These are phyloP conservation scores for Heimioporus punctisporus DNA, from an alignment of 1,284 basidiomycete species.

Conservation along the genomic window DNA sequence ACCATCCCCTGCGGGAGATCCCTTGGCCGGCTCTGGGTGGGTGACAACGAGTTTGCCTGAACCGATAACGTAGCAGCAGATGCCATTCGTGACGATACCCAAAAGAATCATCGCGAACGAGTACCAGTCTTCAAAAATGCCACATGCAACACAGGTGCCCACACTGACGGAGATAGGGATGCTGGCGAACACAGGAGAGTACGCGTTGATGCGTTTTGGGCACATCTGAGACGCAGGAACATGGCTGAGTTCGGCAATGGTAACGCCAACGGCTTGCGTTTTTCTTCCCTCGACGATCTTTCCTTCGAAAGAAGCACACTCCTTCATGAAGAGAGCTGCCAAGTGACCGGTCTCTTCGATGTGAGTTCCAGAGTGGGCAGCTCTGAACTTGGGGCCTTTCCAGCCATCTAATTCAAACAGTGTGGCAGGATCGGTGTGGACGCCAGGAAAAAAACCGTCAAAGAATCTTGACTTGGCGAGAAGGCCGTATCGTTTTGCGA, in stretches of 20 bases:
- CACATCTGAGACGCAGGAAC: conserved; percentile 4
- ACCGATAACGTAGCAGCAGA: conserved; percentile 25
- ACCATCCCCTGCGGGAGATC: conserved; percentile 1
- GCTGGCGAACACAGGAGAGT: conserved; percentile 10
- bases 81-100: conserved; percentile 27
- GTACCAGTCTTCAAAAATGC: conserved; percentile 23
- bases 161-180: conserved; percentile 22
- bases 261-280: conserved; percentile 22
- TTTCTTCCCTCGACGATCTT: conserved; percentile 16
- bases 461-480: conserved; percentile 31
- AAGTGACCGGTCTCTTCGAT: conserved; percentile 24
- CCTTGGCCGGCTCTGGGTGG: conserved; percentile 16
- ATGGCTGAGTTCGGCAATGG: conserved; percentile 11
- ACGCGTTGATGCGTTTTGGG: neutral
- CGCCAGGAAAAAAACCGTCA: conserved; percentile 27
- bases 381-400: conserved; percentile 22
- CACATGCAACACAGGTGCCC: conserved; percentile 19
- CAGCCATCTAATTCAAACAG: conserved; percentile 24
- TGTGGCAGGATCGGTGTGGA: conserved; percentile 18
- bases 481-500: conserved; percentile 31
- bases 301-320: conserved; percentile 7
- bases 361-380: conserved; percentile 18
- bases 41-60: conserved; percentile 17
- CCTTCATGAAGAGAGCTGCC: conserved; percentile 20
- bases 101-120: conserved; percentile 27